Base-by-base conservation (phyloP, 1,284 basidiomycete species). In the Malassezia brasiliensis region DNA sequence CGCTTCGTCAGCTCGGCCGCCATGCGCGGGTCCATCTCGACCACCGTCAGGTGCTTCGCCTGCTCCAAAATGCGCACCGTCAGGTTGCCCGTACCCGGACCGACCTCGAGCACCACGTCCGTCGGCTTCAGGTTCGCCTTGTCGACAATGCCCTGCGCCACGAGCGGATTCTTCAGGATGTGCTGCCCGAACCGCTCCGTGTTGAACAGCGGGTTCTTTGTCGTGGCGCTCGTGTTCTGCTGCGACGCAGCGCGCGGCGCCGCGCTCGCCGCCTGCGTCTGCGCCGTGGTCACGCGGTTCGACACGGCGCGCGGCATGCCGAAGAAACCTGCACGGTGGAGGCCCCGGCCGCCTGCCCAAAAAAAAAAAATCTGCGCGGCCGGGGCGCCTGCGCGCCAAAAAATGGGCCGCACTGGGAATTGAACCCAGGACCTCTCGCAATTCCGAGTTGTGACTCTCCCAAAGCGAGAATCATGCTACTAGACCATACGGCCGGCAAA, bases 11-110 rank as follows among this genome's bases (percentile, higher is more conserved):
- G 82, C 76, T 98, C 93, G 44, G 90, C 90, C 17, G 91, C 93
- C 93, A 98, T 96, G 36, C 94, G 84, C 63, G 94, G 94, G 75
- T 98, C 94, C 89, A 96, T 94, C 48, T 99, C 94, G 30, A 96
- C 84, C 1, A 90, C 93, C 0, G 87, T 88, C 30, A 88, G 85
- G 78, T 87, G 85, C 72, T 93, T 91, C 60, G 87, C 87, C 76
- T 90, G 87, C 68, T 96, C 89, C 36, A 99, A 78, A 62, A 99
- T 98, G 67, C 87, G 81, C 15, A 96, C 85, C 0, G 94, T 98
- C 72, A 98, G 76, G 75, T 99, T 98, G 63, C 94, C 94, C 2
- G 94, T 98, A 78, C 94, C 94, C 11, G 94, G 94, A 73, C 93
- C 94, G 50, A 98, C 90, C 78, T 98, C 93, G 47, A 99, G 83